Conservation (phyloP, 2,329 filamentous ascomycete species). For the Scedosporium dehoogii region DNA sequence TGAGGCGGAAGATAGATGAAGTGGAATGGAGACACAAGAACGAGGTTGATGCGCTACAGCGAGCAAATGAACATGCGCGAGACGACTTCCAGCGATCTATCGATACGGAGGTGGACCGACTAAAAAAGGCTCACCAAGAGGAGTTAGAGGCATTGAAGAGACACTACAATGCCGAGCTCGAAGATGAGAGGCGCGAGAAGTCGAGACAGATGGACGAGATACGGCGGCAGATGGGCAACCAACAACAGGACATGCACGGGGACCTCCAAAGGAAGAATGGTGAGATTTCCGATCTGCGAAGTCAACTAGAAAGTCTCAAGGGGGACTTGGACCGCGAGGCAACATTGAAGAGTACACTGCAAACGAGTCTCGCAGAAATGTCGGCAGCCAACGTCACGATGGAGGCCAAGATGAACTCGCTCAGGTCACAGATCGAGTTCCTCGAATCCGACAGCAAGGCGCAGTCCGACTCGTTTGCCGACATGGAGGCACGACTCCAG, state of each 20-base stretch:
- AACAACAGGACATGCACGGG: slow-evolving; percentile 40
- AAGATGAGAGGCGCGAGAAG: slow-evolving; percentile 50
- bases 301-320: slow-evolving; percentile 30
- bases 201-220: slow-evolving; percentile 58
- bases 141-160: slow-evolving; percentile 56
- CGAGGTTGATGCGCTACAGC: slow-evolving; percentile 43
- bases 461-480: slow-evolving; percentile 76
- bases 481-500: slow-evolving; percentile 70
- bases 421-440: slow-evolving; percentile 77
- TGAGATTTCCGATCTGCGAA: slow-evolving; percentile 21
- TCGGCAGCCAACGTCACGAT: slow-evolving; percentile 54
- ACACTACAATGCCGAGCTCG: slow-evolving; percentile 52
- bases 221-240: slow-evolving; percentile 38
- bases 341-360: slow-evolving; percentile 43
- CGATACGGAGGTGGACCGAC: slow-evolving; percentile 44
- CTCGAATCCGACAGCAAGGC: slow-evolving; percentile 84
- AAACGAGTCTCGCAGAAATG: slow-evolving; percentile 45
- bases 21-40: slow-evolving; percentile 30
- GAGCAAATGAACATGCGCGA: slow-evolving; percentile 44
- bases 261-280: slow-evolving; percentile 42
- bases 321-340: slow-evolving; percentile 53
- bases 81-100: slow-evolving; percentile 42
- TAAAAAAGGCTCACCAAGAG: slow-evolving; percentile 54
- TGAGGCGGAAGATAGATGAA: slow-evolving; percentile 28
- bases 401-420: slow-evolving; percentile 64